Evolutionary conservation across 2,329 filamentous ascomycete genomes (phyloP), one percentile per base, ranked within the genome.

Genomic region (Cladosporium sp.): DNA sequence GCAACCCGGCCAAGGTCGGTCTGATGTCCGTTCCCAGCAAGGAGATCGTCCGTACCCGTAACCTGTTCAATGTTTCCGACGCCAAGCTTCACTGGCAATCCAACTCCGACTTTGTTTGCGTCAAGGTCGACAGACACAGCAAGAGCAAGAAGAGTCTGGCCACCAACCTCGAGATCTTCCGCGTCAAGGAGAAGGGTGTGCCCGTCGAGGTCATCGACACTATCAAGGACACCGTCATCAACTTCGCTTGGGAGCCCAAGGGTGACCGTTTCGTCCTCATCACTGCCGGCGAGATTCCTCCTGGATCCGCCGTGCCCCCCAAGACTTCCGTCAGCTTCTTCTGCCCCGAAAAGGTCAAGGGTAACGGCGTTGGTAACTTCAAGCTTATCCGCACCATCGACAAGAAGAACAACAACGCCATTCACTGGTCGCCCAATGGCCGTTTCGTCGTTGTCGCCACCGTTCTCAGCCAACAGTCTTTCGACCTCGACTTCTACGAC

Each of bases 21-120:
- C 76, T 98, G 62, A 97, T 98, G 92, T 91, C 84, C 73, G 82
- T 98, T 58, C 93, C 93, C 6, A 91, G 88, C 53, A 97, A 96
- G 76, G 84, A 97, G 72, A 81, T 96, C 59, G 84, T 98, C 56
- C 85, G 93, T 63, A 94, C 92, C 4, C 81, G 95, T 66, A 98
- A 98, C 68, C 82, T 98, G 39, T 97, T 98, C 82, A 97, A 93
- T 68, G 93, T 98, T 52, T 89, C 88, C 39, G 93, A 98, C 69
- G 93, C 88, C 52, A 98, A 97, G 77, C 82, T 98, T 15, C 93
- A 98, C 78, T 98, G 93, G 93, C 93, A 98, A 74, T 95, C 90
- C 3, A 89, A 96, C 56, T 88, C 84, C 50, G 81, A 86, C 54
- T 98, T 96, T 67, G 83, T 98, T 53, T 97, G 93, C 67, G 92